Percentiles rank a stretch among this genome's conserved stretches.
These are phyloP conservation scores for Ormosia semicastrata DNA, from an alignment of 306 rosid genomes.

Conservation along the genomic window DNA sequence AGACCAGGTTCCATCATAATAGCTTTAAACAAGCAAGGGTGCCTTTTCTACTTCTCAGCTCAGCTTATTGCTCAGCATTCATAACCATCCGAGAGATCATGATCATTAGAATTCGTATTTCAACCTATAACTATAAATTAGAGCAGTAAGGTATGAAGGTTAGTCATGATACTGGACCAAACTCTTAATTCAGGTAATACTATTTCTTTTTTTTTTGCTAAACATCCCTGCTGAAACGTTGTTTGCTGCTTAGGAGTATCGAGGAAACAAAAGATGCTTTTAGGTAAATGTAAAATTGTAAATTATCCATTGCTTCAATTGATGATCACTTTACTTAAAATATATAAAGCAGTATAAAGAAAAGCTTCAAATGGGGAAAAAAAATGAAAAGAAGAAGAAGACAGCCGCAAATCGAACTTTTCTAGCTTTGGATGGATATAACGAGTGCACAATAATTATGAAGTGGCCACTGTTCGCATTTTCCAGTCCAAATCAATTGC, in stretches of 20 bases:
- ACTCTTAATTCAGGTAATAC: background rate
- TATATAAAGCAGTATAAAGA: slow-evolving; percentile 10
- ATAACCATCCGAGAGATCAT: too few relatives aligned
- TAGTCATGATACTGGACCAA: background rate
- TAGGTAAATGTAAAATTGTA: background rate
- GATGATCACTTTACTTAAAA: slow-evolving; percentile 19
- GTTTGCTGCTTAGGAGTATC: background rate
- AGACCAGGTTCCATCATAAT: too few relatives aligned
- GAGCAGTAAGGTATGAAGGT: background rate
- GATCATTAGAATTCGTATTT: too few relatives aligned
- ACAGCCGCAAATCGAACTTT: slow-evolving; percentile 33
- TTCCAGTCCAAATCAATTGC: slow-evolving; percentile 19
- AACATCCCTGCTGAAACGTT: background rate
- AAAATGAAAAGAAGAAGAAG: background rate
- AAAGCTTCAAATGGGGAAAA: background rate
- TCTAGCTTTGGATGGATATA: slow-evolving; percentile 35
- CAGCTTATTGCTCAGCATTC: too few relatives aligned
- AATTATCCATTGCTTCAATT: slow-evolving; percentile 35
- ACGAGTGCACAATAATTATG: slow-evolving; percentile 26
- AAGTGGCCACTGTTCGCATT: slow-evolving; percentile 21
- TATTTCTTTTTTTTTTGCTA: background rate
- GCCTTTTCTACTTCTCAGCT: too few relatives aligned
- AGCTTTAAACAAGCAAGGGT: too few relatives aligned
- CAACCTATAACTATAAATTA: too few relatives aligned
- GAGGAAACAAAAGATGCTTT: background rate